A percentile compares a stretch with the other conserved stretches of the same genome.
Conservation (phyloP, 495 filamentous ascomycete species). For the Aspergillus incahuasiensis region DNA sequence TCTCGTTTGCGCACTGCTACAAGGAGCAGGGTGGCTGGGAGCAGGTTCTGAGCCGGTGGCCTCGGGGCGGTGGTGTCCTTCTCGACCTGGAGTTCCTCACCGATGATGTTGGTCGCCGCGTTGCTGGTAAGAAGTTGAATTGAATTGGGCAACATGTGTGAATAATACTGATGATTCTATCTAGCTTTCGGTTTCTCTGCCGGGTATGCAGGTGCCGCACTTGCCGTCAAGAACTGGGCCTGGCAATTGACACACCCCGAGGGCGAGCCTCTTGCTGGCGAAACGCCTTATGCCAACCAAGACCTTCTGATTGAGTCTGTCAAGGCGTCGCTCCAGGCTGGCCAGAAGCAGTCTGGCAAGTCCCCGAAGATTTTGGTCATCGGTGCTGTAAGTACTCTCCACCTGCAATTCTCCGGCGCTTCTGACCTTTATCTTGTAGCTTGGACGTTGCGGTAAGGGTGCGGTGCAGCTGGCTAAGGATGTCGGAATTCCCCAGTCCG, state of each 20-base stretch:
- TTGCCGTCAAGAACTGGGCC: constrained; percentile 85
- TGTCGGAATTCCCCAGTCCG: constrained; percentile 67
- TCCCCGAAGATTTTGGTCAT: constrained; percentile 55
- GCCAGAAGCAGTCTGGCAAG: constrained; percentile 49
- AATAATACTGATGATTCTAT: background rate
- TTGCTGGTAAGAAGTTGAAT: constrained; percentile 49
- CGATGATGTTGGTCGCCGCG: constrained; percentile 69
- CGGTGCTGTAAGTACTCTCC: constrained; percentile 44
- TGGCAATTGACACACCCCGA: constrained; percentile 72
- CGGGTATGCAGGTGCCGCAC: constrained; percentile 65
- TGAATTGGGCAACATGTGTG: background rate
- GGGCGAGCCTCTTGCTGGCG: constrained; percentile 57
- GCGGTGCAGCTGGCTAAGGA: constrained; percentile 75
- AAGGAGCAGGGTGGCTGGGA: constrained; percentile 88
- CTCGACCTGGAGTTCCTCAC: constrained; percentile 91
- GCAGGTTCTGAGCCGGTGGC: constrained; percentile 72
- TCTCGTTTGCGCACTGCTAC: constrained; percentile 83
- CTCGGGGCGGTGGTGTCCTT: constrained; percentile 75
- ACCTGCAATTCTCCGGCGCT: background rate
- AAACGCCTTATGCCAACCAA: constrained; percentile 74
- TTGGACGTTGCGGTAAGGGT: constrained; percentile 84
- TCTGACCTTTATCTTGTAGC: constrained; percentile 20
- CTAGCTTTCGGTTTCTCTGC: constrained; percentile 68
- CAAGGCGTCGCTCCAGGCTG: constrained; percentile 58
- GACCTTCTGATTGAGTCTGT: constrained; percentile 66